A percentile compares a stretch with the other conserved stretches of the same genome.
Conservation (phyloP, 1,139 yeast species). For the Sugiyamaella neomexicana region DNA sequence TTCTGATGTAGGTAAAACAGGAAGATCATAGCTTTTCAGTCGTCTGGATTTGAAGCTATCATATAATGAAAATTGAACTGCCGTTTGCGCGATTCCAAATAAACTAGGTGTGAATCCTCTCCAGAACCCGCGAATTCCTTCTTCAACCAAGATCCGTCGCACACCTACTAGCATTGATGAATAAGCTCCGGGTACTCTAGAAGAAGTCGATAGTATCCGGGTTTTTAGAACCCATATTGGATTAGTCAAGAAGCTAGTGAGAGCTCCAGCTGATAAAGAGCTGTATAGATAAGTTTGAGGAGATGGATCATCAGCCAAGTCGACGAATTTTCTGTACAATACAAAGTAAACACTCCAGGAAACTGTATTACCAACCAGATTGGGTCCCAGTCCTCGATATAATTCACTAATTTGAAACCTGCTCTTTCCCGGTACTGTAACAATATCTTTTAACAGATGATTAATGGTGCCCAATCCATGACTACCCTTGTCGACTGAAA, state of each 20-base stretch:
- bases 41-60: conserved; percentile 45
- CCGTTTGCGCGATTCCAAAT: conserved; percentile 84
- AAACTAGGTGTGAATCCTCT: conserved; percentile 81
- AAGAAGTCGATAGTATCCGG: conserved; percentile 66
- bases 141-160: conserved; percentile 50
- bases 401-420: conserved; percentile 28
- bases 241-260: conserved; percentile 76
- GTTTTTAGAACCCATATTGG: conserved; percentile 95
- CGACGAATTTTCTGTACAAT: conserved; percentile 52
- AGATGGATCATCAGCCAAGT: conserved; percentile 13
- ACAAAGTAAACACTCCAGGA: conserved; percentile 91
- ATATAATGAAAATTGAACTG: conserved; percentile 81
- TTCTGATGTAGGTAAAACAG: conserved; percentile 51
- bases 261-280: conserved; percentile 68
- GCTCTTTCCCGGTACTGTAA: conserved; percentile 13
- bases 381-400: conserved; percentile 82
- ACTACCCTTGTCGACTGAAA: conserved; percentile 4
- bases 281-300: conserved; percentile 46
- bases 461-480: conserved; percentile 17
- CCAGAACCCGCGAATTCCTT: conserved; percentile 76
- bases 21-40: neutral
- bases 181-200: conserved; percentile 53
- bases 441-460: conserved; percentile 18
- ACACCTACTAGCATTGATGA: conserved; percentile 58
- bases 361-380: conserved; percentile 74